Conservation (phyloP, 129 eudicot genomes). For the Helichrysum umbraculigerum region DNA sequence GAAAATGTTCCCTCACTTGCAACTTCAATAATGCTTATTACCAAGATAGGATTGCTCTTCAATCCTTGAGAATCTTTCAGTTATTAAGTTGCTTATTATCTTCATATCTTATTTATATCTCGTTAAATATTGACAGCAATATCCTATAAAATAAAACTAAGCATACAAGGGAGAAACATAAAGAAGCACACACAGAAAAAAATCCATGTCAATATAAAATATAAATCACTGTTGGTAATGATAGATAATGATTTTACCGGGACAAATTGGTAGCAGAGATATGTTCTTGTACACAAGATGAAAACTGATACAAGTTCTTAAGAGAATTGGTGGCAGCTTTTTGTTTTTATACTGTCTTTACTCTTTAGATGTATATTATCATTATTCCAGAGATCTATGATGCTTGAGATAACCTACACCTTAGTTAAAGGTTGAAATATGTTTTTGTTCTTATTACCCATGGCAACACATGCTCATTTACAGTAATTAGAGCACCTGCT, state of each 20-base stretch:
- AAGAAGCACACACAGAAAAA: constrained; percentile 2
- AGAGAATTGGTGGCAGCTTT: neutral
- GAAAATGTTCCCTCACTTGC: neutral
- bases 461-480: too few species aligned
- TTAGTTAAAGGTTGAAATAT: neutral
- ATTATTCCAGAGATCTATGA: neutral
- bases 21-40: neutral
- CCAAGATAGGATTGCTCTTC: neutral
- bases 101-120: neutral
- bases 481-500: neutral
- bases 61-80: neutral
- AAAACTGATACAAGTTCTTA: neutral
- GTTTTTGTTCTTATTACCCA: constrained; percentile 2
- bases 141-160: neutral
- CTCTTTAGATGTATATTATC: neutral
- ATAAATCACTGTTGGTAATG: neutral
- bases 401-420: neutral
- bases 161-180: neutral
- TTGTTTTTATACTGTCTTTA: neutral
- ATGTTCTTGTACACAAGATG: neutral
- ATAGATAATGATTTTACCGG: neutral
- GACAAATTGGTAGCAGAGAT: neutral
- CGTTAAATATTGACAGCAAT: neutral
- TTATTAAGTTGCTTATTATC: neutral
- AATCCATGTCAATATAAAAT: neutral